phyloP scores from a whole-genome alignment of 805 yeast genomes.

The Kregervanrija pseudodelftensis region DNA sequence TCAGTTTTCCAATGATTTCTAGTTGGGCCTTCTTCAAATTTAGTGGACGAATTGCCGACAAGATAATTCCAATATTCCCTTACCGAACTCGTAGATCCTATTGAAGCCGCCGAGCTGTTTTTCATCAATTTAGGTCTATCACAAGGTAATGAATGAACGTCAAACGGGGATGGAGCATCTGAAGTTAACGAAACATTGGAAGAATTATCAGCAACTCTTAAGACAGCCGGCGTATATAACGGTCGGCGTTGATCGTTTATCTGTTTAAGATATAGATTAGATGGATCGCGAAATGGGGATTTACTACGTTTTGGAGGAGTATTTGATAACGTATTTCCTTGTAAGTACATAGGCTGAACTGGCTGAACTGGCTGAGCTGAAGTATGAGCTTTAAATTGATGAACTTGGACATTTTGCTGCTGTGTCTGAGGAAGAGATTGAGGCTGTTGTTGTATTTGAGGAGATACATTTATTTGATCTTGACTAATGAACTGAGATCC shows the following conservation, averaged over 20 bases:
- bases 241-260: constrained; percentile 81
- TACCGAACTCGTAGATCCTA: constrained; percentile 20
- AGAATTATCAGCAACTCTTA: constrained; percentile 34
- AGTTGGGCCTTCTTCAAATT: constrained; percentile 35
- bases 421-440: too few relatives aligned
- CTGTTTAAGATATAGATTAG: constrained; percentile 47
- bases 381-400: too few relatives aligned
- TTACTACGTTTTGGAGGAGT: constrained; percentile 4
- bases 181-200: constrained; percentile 1
- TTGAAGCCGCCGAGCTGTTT: constrained; percentile 15
- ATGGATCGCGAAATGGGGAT: constrained; percentile 22
- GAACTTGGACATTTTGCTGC: too few relatives aligned
- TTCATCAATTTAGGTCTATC: constrained; percentile 4
- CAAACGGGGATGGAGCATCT: constrained; percentile 5
- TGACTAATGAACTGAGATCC: too few relatives aligned
- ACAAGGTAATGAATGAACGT: constrained; percentile 5
- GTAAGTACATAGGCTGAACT: too few relatives aligned
- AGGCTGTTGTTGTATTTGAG: too few relatives aligned
- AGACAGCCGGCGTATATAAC: constrained; percentile 83
- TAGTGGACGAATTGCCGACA: constrained; percentile 6
- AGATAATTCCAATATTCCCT: constrained; percentile 22
- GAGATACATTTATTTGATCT: too few relatives aligned
- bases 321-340: neutral
- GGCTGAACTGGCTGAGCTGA: too few relatives aligned
- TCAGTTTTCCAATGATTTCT: constrained; percentile 73